These are phyloP conservation scores for Colletotrichum ledebouriae DNA, from an alignment of 2,329 filamentous ascomycete species.

Conservation along the genomic window DNA sequence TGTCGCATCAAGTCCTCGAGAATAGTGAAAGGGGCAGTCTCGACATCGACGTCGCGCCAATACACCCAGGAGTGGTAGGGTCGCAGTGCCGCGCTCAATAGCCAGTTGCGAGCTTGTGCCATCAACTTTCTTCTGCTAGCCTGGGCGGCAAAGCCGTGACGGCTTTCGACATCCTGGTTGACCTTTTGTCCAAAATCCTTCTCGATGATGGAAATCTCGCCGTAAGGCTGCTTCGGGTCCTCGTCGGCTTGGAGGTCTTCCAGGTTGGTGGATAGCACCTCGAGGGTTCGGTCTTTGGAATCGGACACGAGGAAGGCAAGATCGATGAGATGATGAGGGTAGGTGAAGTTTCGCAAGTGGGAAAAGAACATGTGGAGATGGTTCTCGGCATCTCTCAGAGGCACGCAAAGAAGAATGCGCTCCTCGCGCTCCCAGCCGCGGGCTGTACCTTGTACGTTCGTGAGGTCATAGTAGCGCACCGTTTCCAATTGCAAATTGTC, in stretches of 20 bases:
- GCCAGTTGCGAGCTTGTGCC: conserved; percentile 98
- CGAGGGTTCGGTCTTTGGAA: conserved; percentile 91
- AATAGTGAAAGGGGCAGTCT: conserved; percentile 96
- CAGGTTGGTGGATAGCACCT: conserved; percentile 80
- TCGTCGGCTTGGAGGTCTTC: conserved; percentile 83
- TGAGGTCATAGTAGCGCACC: conserved; percentile 96
- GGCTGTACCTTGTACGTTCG: conserved; percentile 90
- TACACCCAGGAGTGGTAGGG: conserved; percentile 99
- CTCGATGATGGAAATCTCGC: conserved; percentile 97
- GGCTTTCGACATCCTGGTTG: conserved; percentile 96
- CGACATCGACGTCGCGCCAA: conserved; percentile 98
- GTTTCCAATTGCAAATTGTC: conserved; percentile 89
- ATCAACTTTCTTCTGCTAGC: conserved; percentile 94
- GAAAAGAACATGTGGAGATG: conserved; percentile 98
- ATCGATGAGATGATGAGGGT: conserved; percentile 96
- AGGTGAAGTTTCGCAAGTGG: conserved; percentile 96
- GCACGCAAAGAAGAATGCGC: conserved; percentile 93
- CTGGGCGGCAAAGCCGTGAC: conserved; percentile 97
- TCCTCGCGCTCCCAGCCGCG: conserved; percentile 97
- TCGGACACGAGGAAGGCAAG: conserved; percentile 97
- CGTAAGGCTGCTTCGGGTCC: conserved; percentile 86
- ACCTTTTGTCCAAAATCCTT: conserved; percentile 99
- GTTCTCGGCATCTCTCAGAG: conserved; percentile 89
- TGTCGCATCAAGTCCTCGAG: conserved; percentile 98
- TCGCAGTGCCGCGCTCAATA: conserved; percentile 90